Conservation (phyloP, 2,329 filamentous ascomycete species). For the Calonectria hongkongensis region DNA sequence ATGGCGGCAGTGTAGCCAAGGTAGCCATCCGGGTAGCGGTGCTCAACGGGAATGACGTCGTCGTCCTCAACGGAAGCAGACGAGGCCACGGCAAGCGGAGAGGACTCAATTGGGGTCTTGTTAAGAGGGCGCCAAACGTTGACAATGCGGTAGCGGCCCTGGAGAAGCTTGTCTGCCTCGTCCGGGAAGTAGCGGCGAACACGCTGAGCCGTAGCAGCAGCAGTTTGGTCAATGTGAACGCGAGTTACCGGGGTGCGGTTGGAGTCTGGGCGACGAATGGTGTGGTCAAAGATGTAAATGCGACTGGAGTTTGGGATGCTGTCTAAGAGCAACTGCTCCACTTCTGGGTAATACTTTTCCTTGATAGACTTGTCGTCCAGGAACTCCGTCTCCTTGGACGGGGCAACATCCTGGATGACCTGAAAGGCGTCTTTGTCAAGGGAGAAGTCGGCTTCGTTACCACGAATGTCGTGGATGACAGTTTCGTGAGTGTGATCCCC, state of each 20-base stretch:
- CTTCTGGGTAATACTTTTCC: conserved; percentile 87
- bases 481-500: conserved; percentile 69
- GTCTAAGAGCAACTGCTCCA: conserved; percentile 82
- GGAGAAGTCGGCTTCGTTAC: conserved; percentile 77
- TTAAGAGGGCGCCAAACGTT: conserved; percentile 88
- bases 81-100: conserved; percentile 81
- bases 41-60: conserved; percentile 83
- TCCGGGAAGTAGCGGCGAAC: conserved; percentile 80
- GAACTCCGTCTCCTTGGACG: conserved; percentile 73
- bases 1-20: conserved; percentile 85
- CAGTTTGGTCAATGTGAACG: conserved; percentile 91
- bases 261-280: conserved; percentile 82
- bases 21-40: conserved; percentile 79
- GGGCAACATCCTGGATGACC: conserved; percentile 74
- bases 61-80: conserved; percentile 75
- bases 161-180: conserved; percentile 80
- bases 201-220: conserved; percentile 77
- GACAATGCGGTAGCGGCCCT: conserved; percentile 85
- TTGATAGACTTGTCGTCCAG: conserved; percentile 81
- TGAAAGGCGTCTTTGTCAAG: conserved; percentile 87
- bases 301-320: conserved; percentile 79
- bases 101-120: conserved; percentile 76
- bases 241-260: conserved; percentile 80
- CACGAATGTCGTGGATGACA: conserved; percentile 83
- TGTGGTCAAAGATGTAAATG: conserved; percentile 90